Conservation (phyloP, 805 yeast species). For the Phaffomyces antillensis region DNA sequence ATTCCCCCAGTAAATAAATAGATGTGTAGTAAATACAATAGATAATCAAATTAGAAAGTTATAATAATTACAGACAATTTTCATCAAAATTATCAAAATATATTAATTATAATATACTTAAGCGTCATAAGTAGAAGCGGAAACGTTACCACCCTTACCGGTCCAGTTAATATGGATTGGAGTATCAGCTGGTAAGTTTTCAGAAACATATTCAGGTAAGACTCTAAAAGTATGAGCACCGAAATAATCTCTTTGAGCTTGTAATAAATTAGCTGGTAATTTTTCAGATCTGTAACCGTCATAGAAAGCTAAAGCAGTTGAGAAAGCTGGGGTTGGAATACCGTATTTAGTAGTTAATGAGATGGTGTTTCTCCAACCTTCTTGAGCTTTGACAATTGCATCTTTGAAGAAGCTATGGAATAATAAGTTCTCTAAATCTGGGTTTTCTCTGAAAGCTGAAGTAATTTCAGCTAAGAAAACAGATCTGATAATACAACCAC, state of each 20-base stretch:
- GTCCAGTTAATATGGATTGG: constrained; percentile 99
- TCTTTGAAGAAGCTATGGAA: constrained; percentile 91
- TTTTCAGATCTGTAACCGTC: constrained; percentile 97
- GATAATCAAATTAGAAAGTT: neutral
- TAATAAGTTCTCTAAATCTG: constrained; percentile 89
- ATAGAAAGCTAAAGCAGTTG: constrained; percentile 95
- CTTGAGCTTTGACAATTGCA: constrained; percentile 89
- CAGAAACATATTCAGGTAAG: constrained; percentile 78
- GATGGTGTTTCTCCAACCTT: constrained; percentile 89
- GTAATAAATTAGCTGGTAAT: constrained; percentile 95
- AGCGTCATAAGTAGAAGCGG: constrained; percentile 93
- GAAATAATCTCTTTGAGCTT: constrained; percentile 99
- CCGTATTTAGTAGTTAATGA: constrained; percentile 76
- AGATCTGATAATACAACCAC: constrained; percentile 99
- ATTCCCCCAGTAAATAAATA: neutral
- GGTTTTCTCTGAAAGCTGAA: constrained; percentile 88
- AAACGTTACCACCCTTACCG: constrained; percentile 96
- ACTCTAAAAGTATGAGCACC: constrained; percentile 99
- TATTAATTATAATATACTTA: constrained; percentile 27
- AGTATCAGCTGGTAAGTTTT: constrained; percentile 65
- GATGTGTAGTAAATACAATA: neutral
- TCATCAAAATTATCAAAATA: neutral
- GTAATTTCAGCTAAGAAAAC: constrained; percentile 97
- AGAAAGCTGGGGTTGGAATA: constrained; percentile 96
- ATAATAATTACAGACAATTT: neutral